Conservation (phyloP, 2,329 filamentous ascomycete species). For the Claviceps sp. region DNA sequence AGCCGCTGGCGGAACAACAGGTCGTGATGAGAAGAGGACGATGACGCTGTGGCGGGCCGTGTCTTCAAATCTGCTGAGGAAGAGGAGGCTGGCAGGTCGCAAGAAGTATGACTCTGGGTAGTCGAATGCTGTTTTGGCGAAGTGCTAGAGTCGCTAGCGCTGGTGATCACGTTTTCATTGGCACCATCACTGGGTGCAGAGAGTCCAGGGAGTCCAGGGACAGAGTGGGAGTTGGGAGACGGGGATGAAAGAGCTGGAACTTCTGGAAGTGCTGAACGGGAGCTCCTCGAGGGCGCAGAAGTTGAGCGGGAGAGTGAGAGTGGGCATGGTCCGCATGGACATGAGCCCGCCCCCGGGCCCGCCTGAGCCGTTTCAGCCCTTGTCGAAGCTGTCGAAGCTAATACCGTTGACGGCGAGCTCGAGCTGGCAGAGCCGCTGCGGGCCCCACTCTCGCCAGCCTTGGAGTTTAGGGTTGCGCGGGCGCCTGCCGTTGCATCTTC, state of each 20-base stretch:
- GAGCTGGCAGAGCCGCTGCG: background rate
- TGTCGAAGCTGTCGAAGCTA: background rate
- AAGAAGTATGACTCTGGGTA: conserved; percentile 40
- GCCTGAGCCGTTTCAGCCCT: background rate
- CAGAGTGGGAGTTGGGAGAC: background rate
- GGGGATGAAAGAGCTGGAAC: background rate
- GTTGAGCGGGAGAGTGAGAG: background rate
- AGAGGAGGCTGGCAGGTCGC: conserved; percentile 39
- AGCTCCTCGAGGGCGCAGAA: background rate
- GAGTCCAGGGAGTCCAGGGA: no score
- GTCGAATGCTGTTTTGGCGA: conserved; percentile 26
- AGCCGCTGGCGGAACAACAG: conserved; percentile 9
- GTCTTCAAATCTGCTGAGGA: conserved; percentile 34
- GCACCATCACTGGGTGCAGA: background rate
- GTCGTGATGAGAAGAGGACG: conserved; percentile 9
- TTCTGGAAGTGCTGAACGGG: background rate
- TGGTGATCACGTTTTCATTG: background rate
- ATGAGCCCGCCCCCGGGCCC: background rate
- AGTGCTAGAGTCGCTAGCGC: background rate
- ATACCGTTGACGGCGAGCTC: background rate
- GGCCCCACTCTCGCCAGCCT: no score
- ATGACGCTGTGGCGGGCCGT: conserved; percentile 11
- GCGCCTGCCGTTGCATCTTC: no score
- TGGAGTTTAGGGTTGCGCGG: no score
- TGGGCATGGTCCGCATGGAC: background rate